phyloP scores from a whole-genome alignment of 768 basidiomycete genomes.

The Boletus bicolor region DNA sequence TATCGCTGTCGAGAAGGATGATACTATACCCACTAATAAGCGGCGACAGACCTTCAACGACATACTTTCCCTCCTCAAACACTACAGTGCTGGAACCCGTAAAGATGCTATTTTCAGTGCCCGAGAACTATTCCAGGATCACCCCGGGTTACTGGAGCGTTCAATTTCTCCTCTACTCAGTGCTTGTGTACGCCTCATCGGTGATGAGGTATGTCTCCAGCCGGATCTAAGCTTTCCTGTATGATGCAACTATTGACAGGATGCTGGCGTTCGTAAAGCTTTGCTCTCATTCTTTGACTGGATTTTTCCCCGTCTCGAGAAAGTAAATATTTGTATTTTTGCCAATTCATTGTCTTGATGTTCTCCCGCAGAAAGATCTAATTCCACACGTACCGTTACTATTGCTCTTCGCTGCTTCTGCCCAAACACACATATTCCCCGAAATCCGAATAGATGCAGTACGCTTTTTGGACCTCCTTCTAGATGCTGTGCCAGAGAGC shows the following conservation, averaged over 20 bases:
- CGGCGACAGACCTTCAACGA: slow-evolving; percentile 75
- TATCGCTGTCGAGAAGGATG: slow-evolving; percentile 56
- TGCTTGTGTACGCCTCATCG: slow-evolving; percentile 66
- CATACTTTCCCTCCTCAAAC: slow-evolving; percentile 73
- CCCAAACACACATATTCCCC: slow-evolving; percentile 92
- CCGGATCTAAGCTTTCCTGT: background rate
- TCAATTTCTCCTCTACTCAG: slow-evolving; percentile 55
- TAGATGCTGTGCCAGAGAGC: slow-evolving; percentile 64
- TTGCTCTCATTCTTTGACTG: slow-evolving; percentile 67
- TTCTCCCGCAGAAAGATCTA: slow-evolving; percentile 54
- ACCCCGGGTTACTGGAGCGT: slow-evolving; percentile 52
- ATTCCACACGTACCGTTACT: slow-evolving; percentile 71
- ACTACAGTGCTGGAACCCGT: slow-evolving; percentile 74
- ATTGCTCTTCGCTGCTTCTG: slow-evolving; percentile 84
- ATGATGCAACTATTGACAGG: slow-evolving; percentile 43
- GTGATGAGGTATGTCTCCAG: slow-evolving; percentile 65
- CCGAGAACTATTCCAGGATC: slow-evolving; percentile 63
- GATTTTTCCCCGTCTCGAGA: slow-evolving; percentile 63
- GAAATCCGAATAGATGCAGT: slow-evolving; percentile 91
- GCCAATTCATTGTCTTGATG: slow-evolving; percentile 4
- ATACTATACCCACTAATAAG: slow-evolving; percentile 64
- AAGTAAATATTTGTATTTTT: slow-evolving; percentile 37
- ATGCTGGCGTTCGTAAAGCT: slow-evolving; percentile 72
- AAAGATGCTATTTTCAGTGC: slow-evolving; percentile 77
- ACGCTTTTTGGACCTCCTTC: slow-evolving; percentile 70